Conservation (phyloP, 768 basidiomycete genomes). For the Leucosporidium scottii region DNA sequence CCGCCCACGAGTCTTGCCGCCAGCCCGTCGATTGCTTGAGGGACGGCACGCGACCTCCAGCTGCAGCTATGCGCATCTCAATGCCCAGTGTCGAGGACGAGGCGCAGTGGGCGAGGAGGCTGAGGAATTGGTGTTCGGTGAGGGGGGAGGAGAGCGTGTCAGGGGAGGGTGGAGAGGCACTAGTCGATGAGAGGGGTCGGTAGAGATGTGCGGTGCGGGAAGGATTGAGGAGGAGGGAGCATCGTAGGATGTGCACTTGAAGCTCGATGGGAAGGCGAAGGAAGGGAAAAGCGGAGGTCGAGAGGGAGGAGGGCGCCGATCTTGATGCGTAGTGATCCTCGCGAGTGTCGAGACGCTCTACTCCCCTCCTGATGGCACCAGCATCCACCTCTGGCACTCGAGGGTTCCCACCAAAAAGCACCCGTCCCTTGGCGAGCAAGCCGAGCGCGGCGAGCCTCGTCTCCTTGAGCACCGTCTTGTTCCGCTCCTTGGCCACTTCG, state of each 20-base stretch:
- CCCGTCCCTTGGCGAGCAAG: constrained; percentile 3
- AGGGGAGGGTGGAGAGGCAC: background rate
- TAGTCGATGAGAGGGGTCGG: background rate
- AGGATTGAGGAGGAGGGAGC: constrained; percentile 14
- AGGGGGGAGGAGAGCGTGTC: constrained; percentile 7
- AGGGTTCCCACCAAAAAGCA: constrained; percentile 19
- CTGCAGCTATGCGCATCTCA: background rate
- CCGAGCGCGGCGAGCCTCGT: constrained; percentile 17
- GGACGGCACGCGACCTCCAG: background rate
- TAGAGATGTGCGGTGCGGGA: constrained; percentile 16
- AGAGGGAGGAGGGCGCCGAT: background rate
- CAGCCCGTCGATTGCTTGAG: background rate
- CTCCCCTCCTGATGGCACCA: background rate
- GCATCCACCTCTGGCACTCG: background rate
- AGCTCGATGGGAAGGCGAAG: constrained; percentile 30
- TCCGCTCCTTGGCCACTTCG: constrained; percentile 17
- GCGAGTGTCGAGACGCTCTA: background rate
- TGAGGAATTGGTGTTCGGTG: constrained; percentile 28
- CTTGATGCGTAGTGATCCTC: background rate
- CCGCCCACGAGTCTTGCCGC: background rate
- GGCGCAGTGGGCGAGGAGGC: constrained; percentile 17
- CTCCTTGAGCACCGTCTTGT: constrained; percentile 19
- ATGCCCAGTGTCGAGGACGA: background rate
- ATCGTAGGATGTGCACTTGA: constrained; percentile 29
- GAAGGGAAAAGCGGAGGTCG: constrained; percentile 21